These are phyloP conservation scores for Podila minutissima DNA, from an alignment of 192 early-diverging fungal species.

Conservation along the genomic window DNA sequence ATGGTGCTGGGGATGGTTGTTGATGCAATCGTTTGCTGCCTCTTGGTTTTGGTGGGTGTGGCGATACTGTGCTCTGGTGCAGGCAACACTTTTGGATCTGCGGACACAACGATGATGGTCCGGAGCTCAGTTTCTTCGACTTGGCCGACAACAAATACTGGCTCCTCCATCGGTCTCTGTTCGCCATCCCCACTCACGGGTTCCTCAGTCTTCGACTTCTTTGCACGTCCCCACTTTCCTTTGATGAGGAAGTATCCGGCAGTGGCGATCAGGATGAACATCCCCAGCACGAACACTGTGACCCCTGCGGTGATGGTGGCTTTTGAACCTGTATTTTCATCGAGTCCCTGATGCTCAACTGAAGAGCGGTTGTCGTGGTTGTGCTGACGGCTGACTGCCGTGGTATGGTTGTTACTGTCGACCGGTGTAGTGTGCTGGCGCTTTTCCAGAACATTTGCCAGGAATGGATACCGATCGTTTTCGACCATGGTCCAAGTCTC, in stretches of 20 bases:
- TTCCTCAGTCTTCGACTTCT: neutral
- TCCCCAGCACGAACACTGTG: conserved; percentile 19
- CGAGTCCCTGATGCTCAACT: neutral
- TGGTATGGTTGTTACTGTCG: too few species aligned
- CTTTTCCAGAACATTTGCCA: too few species aligned
- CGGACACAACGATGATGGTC: neutral
- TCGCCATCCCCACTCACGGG: neutral
- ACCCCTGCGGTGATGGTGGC: conserved; percentile 23
- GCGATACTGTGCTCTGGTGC: neutral
- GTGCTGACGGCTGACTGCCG: neutral
- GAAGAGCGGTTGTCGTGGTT: neutral
- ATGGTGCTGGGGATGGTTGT: neutral
- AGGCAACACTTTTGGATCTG: neutral
- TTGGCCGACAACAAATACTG: too few species aligned
- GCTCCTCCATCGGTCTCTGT: too few species aligned
- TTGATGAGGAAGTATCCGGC: conserved; percentile 22
- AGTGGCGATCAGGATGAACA: conserved; percentile 17
- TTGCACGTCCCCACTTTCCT: neutral
- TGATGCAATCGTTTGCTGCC: neutral
- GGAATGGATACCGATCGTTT: too few species aligned
- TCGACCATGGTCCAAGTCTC: too few species aligned
- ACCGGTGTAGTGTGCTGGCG: too few species aligned
- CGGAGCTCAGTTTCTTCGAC: neutral
- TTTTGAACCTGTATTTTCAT: neutral
- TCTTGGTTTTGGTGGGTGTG: neutral